A percentile compares a stretch with the other conserved stretches of the same genome.
Evolutionary conservation across 169 alveolate genomes (phyloP).

Genomic region (Blepharisma undulans): DNA sequence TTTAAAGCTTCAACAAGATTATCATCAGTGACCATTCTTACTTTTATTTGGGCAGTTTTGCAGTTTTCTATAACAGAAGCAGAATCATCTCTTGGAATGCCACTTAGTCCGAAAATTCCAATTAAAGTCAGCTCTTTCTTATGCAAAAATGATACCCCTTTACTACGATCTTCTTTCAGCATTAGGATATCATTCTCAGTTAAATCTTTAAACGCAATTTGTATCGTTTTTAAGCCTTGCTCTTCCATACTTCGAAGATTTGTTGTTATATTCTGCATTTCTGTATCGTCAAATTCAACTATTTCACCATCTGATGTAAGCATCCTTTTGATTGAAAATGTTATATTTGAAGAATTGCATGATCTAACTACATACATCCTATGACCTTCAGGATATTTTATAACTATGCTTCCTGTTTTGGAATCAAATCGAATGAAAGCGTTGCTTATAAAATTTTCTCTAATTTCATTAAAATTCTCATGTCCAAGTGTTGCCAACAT

Average conservation of each 20-base stretch:
- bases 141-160: slow-evolving; percentile 47
- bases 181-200: slow-evolving; percentile 24
- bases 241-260: slow-evolving; percentile 74
- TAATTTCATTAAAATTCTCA: background rate
- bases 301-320: background rate
- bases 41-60: slow-evolving; percentile 86
- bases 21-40: slow-evolving; percentile 93
- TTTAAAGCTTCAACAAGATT: slow-evolving; percentile 86
- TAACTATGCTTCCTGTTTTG: slow-evolving; percentile 52
- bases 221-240: slow-evolving; percentile 82
- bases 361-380: slow-evolving; percentile 84
- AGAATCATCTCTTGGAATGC: slow-evolving; percentile 85
- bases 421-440: slow-evolving; percentile 65
- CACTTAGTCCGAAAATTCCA: slow-evolving; percentile 88
- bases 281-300: slow-evolving; percentile 10
- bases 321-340: slow-evolving; percentile 34
- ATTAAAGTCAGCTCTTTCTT: slow-evolving; percentile 65
- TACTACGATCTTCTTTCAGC: slow-evolving; percentile 49
- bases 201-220: slow-evolving; percentile 85
- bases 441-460: background rate
- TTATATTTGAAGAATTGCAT: slow-evolving; percentile 77
- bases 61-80: slow-evolving; percentile 84
- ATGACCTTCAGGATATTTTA: slow-evolving; percentile 1
- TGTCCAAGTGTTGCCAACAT: slow-evolving; percentile 59
- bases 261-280: slow-evolving; percentile 47